Evolutionary conservation across 179 eudicot species (phyloP), one percentile per base, ranked within the genome.

Genomic region (Silene coronaria): DNA sequence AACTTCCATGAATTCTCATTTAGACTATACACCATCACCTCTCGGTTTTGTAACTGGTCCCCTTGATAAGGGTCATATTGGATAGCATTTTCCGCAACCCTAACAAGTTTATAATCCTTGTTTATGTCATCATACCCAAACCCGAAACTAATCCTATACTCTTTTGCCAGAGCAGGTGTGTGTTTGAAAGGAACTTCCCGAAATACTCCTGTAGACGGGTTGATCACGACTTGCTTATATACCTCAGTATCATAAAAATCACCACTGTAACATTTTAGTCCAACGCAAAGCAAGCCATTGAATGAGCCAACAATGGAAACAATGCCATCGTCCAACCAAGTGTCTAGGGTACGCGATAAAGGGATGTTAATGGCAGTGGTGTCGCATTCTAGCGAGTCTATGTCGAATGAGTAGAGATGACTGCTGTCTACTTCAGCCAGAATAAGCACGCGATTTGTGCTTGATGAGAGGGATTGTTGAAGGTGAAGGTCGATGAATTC

Each of bases 401-500:
- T n/a, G 55, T 75, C 45, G 38, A 4, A 23, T 3, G 67, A 36
- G 45, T 68, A 23, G 67, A 76, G 74, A n/a, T 38, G 12, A 38
- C 12, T 38, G 45, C 12, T 8, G 12, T 38, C 45, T 38, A 7
- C 12, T 38, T 38, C 1, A 38, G 45, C 11, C 57, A 77, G 65
- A 17, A 77, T 51, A 2, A 72, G 36, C 2, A 77, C 66, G 21
- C 21, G 36, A 10, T 71, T 64, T 3, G 57, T 26, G 64, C 3
- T 64, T 1, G 75, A 71, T 4, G 70, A 6, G 2, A 46, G 28
- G 6, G 76, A 26, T 27, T 64, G 46, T 16, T n/a, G 23, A 4
- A 76, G 79, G 46, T 76, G 79, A 58, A 2, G 42, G 19, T 22
- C 3, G 22, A 72, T 71, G 76, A 77, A 77, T 32, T 77, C 57